Evolutionary conservation across 1,139 yeast species (phyloP).

Genomic region (Yamadazyma kanchanaburiensis): DNA sequence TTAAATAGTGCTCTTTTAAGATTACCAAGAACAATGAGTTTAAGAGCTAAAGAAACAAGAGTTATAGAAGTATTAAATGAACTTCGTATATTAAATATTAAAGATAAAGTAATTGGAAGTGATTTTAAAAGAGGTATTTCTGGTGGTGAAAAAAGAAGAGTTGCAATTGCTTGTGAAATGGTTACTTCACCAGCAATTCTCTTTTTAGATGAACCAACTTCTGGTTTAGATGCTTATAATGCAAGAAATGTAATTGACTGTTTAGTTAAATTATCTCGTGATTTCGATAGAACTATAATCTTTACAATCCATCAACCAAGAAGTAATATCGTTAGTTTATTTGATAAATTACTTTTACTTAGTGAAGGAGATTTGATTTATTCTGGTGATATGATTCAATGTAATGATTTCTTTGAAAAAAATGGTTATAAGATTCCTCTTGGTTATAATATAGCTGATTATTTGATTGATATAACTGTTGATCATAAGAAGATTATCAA

Average conservation of each 20-base stretch:
- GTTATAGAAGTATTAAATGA: slow-evolving; percentile 85
- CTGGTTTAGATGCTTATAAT: slow-evolving; percentile 91
- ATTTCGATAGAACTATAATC: slow-evolving; percentile 80
- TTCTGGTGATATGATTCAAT: slow-evolving; percentile 75
- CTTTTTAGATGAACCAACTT: slow-evolving; percentile 87
- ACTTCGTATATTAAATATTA: slow-evolving; percentile 75
- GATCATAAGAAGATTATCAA: slow-evolving; percentile 41
- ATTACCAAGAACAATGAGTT: slow-evolving; percentile 75
- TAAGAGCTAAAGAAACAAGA: slow-evolving; percentile 67
- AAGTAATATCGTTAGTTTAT: slow-evolving; percentile 87
- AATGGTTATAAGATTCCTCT: slow-evolving; percentile 82
- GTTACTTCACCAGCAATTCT: slow-evolving; percentile 82
- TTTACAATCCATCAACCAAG: slow-evolving; percentile 98
- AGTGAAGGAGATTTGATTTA: slow-evolving; percentile 85
- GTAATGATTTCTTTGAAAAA: slow-evolving; percentile 69
- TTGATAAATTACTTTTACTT: slow-evolving; percentile 75
- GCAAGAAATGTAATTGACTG: slow-evolving; percentile 90
- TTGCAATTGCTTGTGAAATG: slow-evolving; percentile 84
- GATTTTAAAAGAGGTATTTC: slow-evolving; percentile 90
- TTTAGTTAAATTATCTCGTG: slow-evolving; percentile 73
- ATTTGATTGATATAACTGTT: slow-evolving; percentile 84
- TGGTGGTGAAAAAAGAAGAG: slow-evolving; percentile 90
- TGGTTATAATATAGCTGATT: slow-evolving; percentile 93
- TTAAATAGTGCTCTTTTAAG: slow-evolving; percentile 86
- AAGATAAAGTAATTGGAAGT: slow-evolving; percentile 84